Evolutionary conservation across 139 green algal species (phyloP).

Genomic region (Auxenochlorella pyrenoidosa): DNA sequence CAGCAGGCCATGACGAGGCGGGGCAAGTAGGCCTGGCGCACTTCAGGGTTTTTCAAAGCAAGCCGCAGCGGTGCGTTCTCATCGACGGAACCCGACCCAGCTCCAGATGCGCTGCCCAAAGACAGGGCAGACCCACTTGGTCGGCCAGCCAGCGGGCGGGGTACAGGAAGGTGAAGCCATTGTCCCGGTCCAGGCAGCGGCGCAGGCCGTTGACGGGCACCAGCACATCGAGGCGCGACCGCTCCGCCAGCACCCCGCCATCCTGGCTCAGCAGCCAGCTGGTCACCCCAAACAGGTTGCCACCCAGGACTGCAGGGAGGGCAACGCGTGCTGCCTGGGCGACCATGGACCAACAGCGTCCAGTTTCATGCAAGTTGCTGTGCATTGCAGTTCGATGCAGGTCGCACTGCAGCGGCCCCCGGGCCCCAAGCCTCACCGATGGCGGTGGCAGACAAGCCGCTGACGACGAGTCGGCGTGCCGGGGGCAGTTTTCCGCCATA

Average conservation of each 20-base stretch:
- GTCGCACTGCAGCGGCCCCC: background rate
- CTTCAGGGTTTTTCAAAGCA: too few relatives aligned
- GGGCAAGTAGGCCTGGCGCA: too few relatives aligned
- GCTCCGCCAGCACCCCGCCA: conserved; percentile 56
- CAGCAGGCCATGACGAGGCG: too few relatives aligned
- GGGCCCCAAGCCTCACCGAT: conserved; percentile 38
- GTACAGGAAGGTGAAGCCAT: conserved; percentile 77
- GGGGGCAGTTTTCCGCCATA: conserved; percentile 67
- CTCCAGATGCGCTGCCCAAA: too few relatives aligned
- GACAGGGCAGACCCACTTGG: conserved; percentile 25
- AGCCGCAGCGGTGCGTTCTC: too few relatives aligned
- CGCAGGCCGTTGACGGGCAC: conserved; percentile 81
- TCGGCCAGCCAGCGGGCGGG: conserved; percentile 88
- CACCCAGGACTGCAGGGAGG: conserved; percentile 72
- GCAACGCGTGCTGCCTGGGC: background rate
- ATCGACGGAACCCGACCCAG: too few relatives aligned
- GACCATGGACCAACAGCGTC: background rate
- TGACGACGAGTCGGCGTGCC: conserved; percentile 43
- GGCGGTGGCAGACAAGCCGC: conserved; percentile 45
- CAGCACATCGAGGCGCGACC: conserved; percentile 74
- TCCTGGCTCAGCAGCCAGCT: conserved; percentile 79
- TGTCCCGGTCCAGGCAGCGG: conserved; percentile 76
- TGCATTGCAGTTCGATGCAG: too few relatives aligned
- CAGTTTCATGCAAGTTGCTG: too few relatives aligned
- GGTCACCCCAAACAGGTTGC: conserved; percentile 87